Percentiles rank a stretch among this genome's conserved stretches.
Conservation (phyloP, 1,284 basidiomycete genomes). For the Mycena citricolor region DNA sequence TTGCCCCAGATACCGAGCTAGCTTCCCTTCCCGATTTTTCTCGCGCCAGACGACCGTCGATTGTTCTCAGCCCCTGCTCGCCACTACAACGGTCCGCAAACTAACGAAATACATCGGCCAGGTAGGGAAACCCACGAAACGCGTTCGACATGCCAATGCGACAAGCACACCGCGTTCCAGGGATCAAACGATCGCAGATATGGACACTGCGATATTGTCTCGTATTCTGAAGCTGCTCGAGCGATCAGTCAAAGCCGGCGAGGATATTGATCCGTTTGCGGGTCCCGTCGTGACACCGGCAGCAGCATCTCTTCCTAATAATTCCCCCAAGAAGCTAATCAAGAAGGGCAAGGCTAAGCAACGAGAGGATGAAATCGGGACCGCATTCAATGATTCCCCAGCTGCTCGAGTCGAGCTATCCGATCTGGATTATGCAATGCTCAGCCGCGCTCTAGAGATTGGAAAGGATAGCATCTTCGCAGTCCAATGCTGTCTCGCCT, state of each 20-base stretch:
- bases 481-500: slow-evolving; percentile 77
- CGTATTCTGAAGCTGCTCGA: slow-evolving; percentile 76
- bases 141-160: slow-evolving; percentile 47
- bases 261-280: slow-evolving; percentile 70
- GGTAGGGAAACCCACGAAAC: slow-evolving; percentile 63
- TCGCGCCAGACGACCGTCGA: slow-evolving; percentile 54
- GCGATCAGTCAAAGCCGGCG: slow-evolving; percentile 70
- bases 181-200: slow-evolving; percentile 56
- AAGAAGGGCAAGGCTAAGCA: slow-evolving; percentile 40
- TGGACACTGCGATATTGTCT: slow-evolving; percentile 60
- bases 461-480: slow-evolving; percentile 74
- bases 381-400: slow-evolving; percentile 17
- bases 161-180: slow-evolving; percentile 47
- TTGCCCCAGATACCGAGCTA: slow-evolving; percentile 63
- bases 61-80: slow-evolving; percentile 57
- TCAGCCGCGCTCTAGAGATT: slow-evolving; percentile 51
- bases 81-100: slow-evolving; percentile 62
- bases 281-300: slow-evolving; percentile 26
- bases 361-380: slow-evolving; percentile 29
- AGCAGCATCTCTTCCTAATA: slow-evolving; percentile 16
- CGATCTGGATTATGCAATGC: slow-evolving; percentile 50
- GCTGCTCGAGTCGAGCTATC: slow-evolving; percentile 40
- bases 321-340: slow-evolving; percentile 37
- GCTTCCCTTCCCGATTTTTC: slow-evolving; percentile 70
- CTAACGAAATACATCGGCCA: slow-evolving; percentile 66